Evolutionary conservation across 768 basidiomycete genomes (phyloP).

Genomic region (Pleurotus cornucopiae): DNA sequence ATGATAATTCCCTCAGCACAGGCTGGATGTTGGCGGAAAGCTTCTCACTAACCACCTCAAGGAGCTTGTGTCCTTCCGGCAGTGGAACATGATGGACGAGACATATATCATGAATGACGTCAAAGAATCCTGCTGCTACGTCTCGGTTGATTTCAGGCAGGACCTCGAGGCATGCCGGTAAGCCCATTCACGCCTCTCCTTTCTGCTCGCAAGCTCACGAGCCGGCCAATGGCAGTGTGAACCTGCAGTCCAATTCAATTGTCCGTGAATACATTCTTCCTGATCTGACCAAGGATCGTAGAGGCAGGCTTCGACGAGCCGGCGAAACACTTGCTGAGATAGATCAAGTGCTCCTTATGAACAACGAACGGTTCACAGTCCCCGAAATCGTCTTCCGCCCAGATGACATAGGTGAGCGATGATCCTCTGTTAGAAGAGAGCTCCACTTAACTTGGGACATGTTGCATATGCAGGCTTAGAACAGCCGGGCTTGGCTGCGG

Average conservation of each 20-base stretch:
- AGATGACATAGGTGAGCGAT: conserved; percentile 73
- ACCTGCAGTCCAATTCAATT: conserved; percentile 59
- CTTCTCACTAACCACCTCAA: conserved; percentile 94
- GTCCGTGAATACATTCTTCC: conserved; percentile 90
- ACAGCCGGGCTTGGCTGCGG: conserved; percentile 75
- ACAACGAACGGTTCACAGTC: conserved; percentile 86
- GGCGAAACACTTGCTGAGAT: conserved; percentile 51
- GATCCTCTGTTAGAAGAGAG: background rate
- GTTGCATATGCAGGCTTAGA: conserved; percentile 51
- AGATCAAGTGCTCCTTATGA: conserved; percentile 78
- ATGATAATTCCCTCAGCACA: conserved; percentile 27
- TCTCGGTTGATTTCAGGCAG: conserved; percentile 62
- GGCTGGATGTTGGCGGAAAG: conserved; percentile 94
- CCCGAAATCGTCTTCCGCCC: conserved; percentile 93
- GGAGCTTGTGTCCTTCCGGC: conserved; percentile 88
- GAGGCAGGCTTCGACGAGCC: conserved; percentile 49
- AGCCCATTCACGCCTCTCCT: conserved; percentile 21
- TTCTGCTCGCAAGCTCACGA: too few relatives aligned
- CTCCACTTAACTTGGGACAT: too few relatives aligned
- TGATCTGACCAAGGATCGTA: conserved; percentile 69
- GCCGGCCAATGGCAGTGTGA: conserved; percentile 30
- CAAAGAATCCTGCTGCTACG: conserved; percentile 88
- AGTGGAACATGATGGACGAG: conserved; percentile 99
- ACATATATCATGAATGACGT: conserved; percentile 91
- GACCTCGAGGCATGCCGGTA: conserved; percentile 83